Evolutionary conservation across 1,284 basidiomycete species (phyloP), one percentile per base, ranked within the genome.

Genomic region (Cutaneotrichosporon sp.): DNA sequence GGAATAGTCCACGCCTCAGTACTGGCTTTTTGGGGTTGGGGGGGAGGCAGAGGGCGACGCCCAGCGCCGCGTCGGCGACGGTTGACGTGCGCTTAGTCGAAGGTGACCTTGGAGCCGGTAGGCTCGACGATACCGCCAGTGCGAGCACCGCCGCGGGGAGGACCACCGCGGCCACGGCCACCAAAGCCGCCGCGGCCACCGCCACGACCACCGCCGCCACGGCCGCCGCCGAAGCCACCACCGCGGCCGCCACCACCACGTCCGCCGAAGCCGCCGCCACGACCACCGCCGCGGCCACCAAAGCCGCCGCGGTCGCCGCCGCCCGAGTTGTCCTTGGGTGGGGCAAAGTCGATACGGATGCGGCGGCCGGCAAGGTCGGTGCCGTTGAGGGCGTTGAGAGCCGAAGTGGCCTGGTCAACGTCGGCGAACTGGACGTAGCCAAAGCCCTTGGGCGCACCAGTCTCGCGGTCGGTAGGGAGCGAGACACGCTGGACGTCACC

Each of bases 401-500:
- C 96, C 71, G 85, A 86, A 76, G 86, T 86, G 13, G 96, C 90
- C 59, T 82, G 77, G 42, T 86, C 87, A 47, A 90, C 72, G 61
- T 87, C 84, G 60, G 84, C 83, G 74, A 93, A 97, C 76, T 97
- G 91, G 71, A 97, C 88, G 77, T 98, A 98, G 43, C 86, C 96
- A 76, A 94, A 98, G 67, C 96, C 96, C 77, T 97, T 98, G 53
- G 90, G 85, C 60, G 81, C 82, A 44, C 90, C 92, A 5, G 87
- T 83, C 54, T 98, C 96, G 57, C 88, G 81, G 75, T 98, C 93
- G 49, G 92, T 97, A 26, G 93, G 92, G 51, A 98, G 77, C 60
- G 93, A 83, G 46, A 98, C 90, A 64, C 80, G 87, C 76, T 89
- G 87, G 50, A 97, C 84, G 59, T 87, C 84, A 48, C 93, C 93